Evolutionary conservation across 2,329 filamentous ascomycete genomes (phyloP), one percentile per base, ranked within the genome.

Genomic region (Akanthomyces muscarius): DNA sequence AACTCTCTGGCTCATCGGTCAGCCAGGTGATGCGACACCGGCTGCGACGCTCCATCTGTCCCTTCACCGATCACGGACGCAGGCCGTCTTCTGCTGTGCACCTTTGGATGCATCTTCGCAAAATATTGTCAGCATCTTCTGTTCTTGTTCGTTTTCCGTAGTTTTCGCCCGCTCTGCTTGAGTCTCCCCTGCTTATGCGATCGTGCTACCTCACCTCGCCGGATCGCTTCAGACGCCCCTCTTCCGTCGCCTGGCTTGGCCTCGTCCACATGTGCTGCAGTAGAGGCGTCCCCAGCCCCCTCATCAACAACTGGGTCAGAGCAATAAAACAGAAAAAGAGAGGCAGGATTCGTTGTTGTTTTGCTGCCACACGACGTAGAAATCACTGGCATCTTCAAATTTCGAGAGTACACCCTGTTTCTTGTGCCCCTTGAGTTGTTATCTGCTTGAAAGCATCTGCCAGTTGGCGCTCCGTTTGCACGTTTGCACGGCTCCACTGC

Each of bases 11-110:
- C 28, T 47, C 28, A 14, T 45, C 33, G n/a, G 25, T 36, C 23
- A 57, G 30, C 33, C 50, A 21, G 18, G 30, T 38, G n/a, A 7
- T 47, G 54, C 54, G 54, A 57, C 54, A 45, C 41, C 42, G 54
- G 54, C 42, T 33, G 54, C n/a, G 21, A 41, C 16, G 28, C 44
- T 23, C 16, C 53, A 54, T 16, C 7, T 52, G 8, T 44, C 38
- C 6, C 38, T 21, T 48, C 56, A 50, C 56, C 56, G 56, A 59
- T 59, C 30, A 50, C 56, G 56, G 56, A 50, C 45, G 56, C 56
- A 59, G n/a, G n/a, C 25, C 56, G 45, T 25, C 33, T 23, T 28
- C 16, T 33, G 21, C 21, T 59, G 44, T 50, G 21, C 44, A 33
- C 33, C 21, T 50, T 21, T 45, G 11, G 11, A 14, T 55, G 13